Conservation (phyloP, 805 yeast genomes). For the Ogataea siamensis region DNA sequence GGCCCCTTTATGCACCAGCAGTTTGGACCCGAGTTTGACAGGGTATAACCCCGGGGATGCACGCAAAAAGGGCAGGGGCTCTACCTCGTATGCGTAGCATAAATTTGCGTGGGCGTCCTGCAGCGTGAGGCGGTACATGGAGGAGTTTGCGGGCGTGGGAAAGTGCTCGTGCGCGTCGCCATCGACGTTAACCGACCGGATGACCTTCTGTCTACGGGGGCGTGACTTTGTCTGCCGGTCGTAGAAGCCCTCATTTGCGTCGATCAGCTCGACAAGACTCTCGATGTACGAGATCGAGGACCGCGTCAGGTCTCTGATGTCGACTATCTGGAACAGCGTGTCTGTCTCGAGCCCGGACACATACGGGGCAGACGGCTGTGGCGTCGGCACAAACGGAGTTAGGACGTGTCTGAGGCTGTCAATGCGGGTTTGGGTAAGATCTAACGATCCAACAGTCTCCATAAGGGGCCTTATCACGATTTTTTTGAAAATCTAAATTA, state of each 20-base stretch:
- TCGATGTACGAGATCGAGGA: slow-evolving; percentile 56
- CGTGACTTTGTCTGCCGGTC: slow-evolving; percentile 45
- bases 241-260: slow-evolving; percentile 57
- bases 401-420: slow-evolving; percentile 8
- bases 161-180: slow-evolving; percentile 18
- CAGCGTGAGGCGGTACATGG: slow-evolving; percentile 52
- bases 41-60: slow-evolving; percentile 29
- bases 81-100: slow-evolving; percentile 57
- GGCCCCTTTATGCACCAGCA: slow-evolving; percentile 50
- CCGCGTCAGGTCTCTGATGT: slow-evolving; percentile 50
- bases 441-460: slow-evolving; percentile 6
- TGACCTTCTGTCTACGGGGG: slow-evolving; percentile 29
- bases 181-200: slow-evolving; percentile 50
- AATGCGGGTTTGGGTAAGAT: slow-evolving; percentile 12
- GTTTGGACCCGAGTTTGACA: slow-evolving; percentile 54
- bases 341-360: slow-evolving; percentile 14
- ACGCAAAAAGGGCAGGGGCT: slow-evolving; percentile 48
- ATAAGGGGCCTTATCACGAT: slow-evolving; percentile 1
- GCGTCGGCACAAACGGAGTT: slow-evolving; percentile 13
- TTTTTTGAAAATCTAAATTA: background rate
- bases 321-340: slow-evolving; percentile 53
- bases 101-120: slow-evolving; percentile 52
- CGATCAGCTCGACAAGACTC: slow-evolving; percentile 47
- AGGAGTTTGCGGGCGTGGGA: slow-evolving; percentile 1
- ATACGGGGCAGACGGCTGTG: slow-evolving; percentile 1